A percentile compares a stretch with the other conserved stretches of the same genome.
Evolutionary conservation across 768 basidiomycete species (phyloP).

Genomic region (Leccinum longicurvipes): DNA sequence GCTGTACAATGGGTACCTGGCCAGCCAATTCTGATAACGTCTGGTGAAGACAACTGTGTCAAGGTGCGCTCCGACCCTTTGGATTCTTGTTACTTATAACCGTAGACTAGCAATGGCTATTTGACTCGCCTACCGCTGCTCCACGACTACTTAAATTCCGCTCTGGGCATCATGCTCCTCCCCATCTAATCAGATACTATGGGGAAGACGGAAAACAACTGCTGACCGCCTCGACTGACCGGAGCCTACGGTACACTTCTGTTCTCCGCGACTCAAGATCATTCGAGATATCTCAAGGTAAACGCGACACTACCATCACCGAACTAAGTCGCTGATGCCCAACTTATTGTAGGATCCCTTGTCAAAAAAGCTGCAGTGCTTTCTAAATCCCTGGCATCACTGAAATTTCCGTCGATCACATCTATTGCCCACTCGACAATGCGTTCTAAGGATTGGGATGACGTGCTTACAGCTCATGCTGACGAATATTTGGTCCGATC

Average conservation of each 20-base stretch:
- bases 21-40: conserved; percentile 86
- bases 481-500: conserved; percentile 82
- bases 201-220: conserved; percentile 97
- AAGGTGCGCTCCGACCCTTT: conserved; percentile 53
- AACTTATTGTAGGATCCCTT: conserved; percentile 62
- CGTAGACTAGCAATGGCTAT: conserved; percentile 85
- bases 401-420: conserved; percentile 82
- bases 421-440: conserved; percentile 75
- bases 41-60: conserved; percentile 91
- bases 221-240: conserved; percentile 84
- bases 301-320: conserved; percentile 1
- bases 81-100: conserved; percentile 3
- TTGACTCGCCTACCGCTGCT: conserved; percentile 83
- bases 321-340: conserved; percentile 1
- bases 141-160: conserved; percentile 90
- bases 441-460: conserved; percentile 95
- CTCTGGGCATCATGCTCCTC: conserved; percentile 88
- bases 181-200: conserved; percentile 90
- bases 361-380: conserved; percentile 75
- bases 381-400: conserved; percentile 72
- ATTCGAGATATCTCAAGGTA: conserved; percentile 92
- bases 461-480: conserved; percentile 85
- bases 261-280: conserved; percentile 94
- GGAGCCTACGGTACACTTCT: conserved; percentile 84
- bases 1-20: conserved; percentile 90